Percentiles rank a stretch among this genome's conserved stretches.
These are phyloP conservation scores for Elsinoe australis DNA, from an alignment of 2,329 filamentous ascomycete genomes.

Conservation along the genomic window DNA sequence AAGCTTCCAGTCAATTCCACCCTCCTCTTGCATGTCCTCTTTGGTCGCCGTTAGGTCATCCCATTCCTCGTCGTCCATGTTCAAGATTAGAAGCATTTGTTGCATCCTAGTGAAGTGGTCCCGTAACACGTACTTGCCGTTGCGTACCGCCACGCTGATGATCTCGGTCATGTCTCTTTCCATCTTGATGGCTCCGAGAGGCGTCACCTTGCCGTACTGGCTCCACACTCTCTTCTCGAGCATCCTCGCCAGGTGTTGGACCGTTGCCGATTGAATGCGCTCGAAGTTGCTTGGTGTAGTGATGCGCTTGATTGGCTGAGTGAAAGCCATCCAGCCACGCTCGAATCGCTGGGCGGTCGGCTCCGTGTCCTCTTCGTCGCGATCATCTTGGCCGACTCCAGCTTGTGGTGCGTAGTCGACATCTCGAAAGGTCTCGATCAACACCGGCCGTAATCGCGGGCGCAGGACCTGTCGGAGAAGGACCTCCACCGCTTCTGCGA, in stretches of 20 bases:
- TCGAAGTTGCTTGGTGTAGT: constrained; percentile 72
- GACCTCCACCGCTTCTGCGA: constrained; percentile 75
- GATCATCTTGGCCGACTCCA: constrained; percentile 33
- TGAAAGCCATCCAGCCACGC: constrained; percentile 74
- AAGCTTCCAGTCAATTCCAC: constrained; percentile 64
- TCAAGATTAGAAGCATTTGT: constrained; percentile 78
- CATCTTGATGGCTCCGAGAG: constrained; percentile 71
- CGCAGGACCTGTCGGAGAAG: constrained; percentile 84
- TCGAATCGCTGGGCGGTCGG: constrained; percentile 77
- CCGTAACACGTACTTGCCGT: constrained; percentile 65
- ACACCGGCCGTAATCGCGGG: constrained; percentile 70
- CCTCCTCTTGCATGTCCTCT: constrained; percentile 44
- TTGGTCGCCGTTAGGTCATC: constrained; percentile 57
- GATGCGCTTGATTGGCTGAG: constrained; percentile 74
- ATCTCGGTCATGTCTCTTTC: constrained; percentile 78
- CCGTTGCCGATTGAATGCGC: constrained; percentile 64
- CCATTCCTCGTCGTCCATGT: constrained; percentile 96
- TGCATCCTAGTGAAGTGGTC: constrained; percentile 68
- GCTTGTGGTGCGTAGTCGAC: constrained; percentile 67
- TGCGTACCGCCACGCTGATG: constrained; percentile 58
- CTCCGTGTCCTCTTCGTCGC: constrained; percentile 34
- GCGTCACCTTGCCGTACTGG: constrained; percentile 70
- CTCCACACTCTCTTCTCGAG: constrained; percentile 84
- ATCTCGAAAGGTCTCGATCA: constrained; percentile 85
- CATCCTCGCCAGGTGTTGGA: constrained; percentile 65